Base-by-base conservation (phyloP, 306 rosid genomes). In the Trifolium subterraneum region DNA sequence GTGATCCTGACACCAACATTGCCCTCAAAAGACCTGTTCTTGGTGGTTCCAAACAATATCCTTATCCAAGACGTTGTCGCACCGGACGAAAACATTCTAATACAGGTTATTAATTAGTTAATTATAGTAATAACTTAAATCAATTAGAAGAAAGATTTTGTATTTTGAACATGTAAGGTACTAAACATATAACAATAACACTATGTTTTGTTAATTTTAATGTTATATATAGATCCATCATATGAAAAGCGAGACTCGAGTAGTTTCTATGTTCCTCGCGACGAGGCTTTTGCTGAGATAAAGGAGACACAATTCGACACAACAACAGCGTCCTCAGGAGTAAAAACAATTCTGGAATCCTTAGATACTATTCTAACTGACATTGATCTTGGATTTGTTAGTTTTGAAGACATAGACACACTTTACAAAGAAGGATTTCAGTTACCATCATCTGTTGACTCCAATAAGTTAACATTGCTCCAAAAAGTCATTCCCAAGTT, bases 1-100 rank as follows among this genome's bases (percentile, higher is more conserved):
- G 95, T 0, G 68, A 89, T 29, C 97, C 97, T 42, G 91, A 81
- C n/a, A n/a, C 52, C 13, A 41, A 55, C 4, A 10, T 15, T 52
- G 48, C 68, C 1, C 84, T 83, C 70, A 48, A 44, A 45, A 81
- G 97, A 19, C 93, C 97, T 13, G 84, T 84, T 45, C 88, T 91
- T 56, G 97, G 95, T 12, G 88, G 85, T 36, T 4, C 52, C 7
- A 71, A 79, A 78, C 80, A 70, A 0, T 66, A 14, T 75, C 93
- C 97, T 0, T 89, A 91, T 50, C 95, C 97, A 18, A 78, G 95
- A 60, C 83, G 97, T 0, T 83, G 97, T 66, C 74, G 80, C 5
- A 66, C 80, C 0, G 80, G 80, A 8, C 59, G 80, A 66, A 20
- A 76, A 0, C 88, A 47, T n/a, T 67, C 82, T 18, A 19, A 81